phyloP scores from a whole-genome alignment of 306 rosid species.

The Medicago truncatula region MtrunA17r5.0-ANR NC_053044.1:882501-883000 shows the following conservation, averaged over 20 bases:
- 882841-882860: slow-evolving; percentile 4
- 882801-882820: slow-evolving; percentile 10
- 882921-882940: background rate
- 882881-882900: background rate
- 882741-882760: background rate
- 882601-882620: background rate
- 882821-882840: background rate
- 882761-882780: slow-evolving; percentile 2
- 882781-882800: slow-evolving; percentile 11
- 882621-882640: slow-evolving; percentile 9
- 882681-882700: background rate
- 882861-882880: background rate
- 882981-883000: slow-evolving; percentile 73
- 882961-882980: slow-evolving; percentile 46
- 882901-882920: background rate
- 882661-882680: slow-evolving; percentile 19
- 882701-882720: background rate
- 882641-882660: background rate
- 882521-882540: background rate
- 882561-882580: background rate
- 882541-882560: slow-evolving; percentile 12
- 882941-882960: background rate
- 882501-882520: slow-evolving; percentile 10
- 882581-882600: background rate
- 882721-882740: background rate